Evolutionary conservation across 2,329 filamentous ascomycete species (phyloP).

Genomic region (Stagonosporopsis vannaccii): DNA sequence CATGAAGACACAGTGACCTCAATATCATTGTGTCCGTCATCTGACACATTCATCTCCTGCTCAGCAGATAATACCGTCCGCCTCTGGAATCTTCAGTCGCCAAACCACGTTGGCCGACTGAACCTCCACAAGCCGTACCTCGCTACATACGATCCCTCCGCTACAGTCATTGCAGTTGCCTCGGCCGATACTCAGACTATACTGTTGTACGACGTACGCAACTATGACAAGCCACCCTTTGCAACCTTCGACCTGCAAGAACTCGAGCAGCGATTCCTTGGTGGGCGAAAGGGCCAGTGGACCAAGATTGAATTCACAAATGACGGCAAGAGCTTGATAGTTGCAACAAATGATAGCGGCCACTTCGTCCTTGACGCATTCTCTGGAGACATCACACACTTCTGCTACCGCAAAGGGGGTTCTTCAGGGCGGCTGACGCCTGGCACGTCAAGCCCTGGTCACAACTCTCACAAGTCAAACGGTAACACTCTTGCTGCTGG

Average conservation of each 20-base stretch:
- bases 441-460: slow-evolving; percentile 54
- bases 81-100: slow-evolving; percentile 86
- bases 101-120: slow-evolving; percentile 80
- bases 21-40: slow-evolving; percentile 82
- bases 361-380: slow-evolving; percentile 97
- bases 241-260: slow-evolving; percentile 81
- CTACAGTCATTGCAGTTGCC: slow-evolving; percentile 87
- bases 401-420: slow-evolving; percentile 61
- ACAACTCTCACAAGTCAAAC: slow-evolving; percentile 58
- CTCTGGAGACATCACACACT: slow-evolving; percentile 78
- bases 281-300: slow-evolving; percentile 71
- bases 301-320: slow-evolving; percentile 95
- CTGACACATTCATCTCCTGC: slow-evolving; percentile 91
- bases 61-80: slow-evolving; percentile 89
- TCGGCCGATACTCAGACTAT: slow-evolving; percentile 81
- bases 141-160: slow-evolving; percentile 89
- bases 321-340: slow-evolving; percentile 84
- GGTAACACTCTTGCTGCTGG: slow-evolving; percentile 46
- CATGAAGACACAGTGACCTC: slow-evolving; percentile 86
- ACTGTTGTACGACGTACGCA: slow-evolving; percentile 89
- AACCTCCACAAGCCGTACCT: slow-evolving; percentile 83
- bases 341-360: slow-evolving; percentile 82
- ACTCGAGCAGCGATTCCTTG: slow-evolving; percentile 59
- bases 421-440: slow-evolving; percentile 56
- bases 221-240: slow-evolving; percentile 92